These are phyloP conservation scores for Ophiostoma populinum DNA, from an alignment of 2,329 filamentous ascomycete genomes.

Conservation along the genomic window DNA sequence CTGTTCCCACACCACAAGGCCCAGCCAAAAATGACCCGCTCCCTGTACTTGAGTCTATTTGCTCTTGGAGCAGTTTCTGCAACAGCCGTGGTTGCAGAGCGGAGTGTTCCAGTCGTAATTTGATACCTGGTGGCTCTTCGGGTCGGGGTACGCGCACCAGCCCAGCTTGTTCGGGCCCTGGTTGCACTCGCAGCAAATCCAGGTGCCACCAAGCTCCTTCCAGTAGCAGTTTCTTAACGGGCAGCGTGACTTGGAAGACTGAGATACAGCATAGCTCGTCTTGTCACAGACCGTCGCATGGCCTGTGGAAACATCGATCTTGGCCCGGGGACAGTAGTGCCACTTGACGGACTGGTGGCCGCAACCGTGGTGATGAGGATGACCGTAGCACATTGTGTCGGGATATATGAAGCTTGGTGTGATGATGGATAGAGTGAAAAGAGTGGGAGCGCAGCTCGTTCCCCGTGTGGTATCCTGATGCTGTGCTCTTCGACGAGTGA, in stretches of 20 bases:
- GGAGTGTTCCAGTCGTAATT: constrained; percentile 21
- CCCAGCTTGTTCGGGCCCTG: constrained; percentile 33
- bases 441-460: too few species aligned
- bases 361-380: constrained; percentile 34
- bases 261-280: constrained; percentile 27
- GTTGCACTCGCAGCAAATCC: constrained; percentile 37
- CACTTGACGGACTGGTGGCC: constrained; percentile 37
- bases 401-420: too few species aligned
- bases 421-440: background rate
- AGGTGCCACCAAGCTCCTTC: constrained; percentile 28
- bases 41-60: too few species aligned
- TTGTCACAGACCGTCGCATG: constrained; percentile 32
- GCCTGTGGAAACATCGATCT: constrained; percentile 31
- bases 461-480: too few species aligned
- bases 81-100: constrained; percentile 38
- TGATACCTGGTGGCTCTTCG: constrained; percentile 18
- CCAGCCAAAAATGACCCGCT: background rate
- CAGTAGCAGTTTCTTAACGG: constrained; percentile 34
- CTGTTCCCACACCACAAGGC: too few species aligned
- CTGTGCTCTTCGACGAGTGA: too few species aligned
- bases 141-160: constrained; percentile 29
- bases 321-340: constrained; percentile 33
- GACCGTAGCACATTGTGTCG: constrained; percentile 32
- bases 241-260: constrained; percentile 26
- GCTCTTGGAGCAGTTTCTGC: constrained; percentile 22